Evolutionary conservation across 2,329 filamentous ascomycete genomes (phyloP).

Genomic region (Colletotrichum caudatum): DNA sequence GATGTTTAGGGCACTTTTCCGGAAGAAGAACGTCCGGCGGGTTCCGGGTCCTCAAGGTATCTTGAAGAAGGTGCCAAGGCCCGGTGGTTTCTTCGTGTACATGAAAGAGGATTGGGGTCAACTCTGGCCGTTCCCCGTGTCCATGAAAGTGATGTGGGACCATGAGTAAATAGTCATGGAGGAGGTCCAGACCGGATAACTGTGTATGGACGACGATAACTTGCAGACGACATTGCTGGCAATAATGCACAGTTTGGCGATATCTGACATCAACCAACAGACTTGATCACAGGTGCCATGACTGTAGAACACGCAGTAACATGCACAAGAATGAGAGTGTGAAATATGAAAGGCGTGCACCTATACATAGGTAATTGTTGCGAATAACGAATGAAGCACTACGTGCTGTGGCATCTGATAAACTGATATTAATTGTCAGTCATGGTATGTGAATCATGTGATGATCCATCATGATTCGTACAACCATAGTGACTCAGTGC

Average conservation of each 20-base stretch:
- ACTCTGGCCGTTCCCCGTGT: conserved; percentile 60
- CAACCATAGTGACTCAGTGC: no score
- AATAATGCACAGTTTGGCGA: not conserved
- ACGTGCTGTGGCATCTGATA: no score
- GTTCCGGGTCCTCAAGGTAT: conserved; percentile 73
- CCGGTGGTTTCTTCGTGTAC: conserved; percentile 69
- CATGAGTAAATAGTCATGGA: not conserved
- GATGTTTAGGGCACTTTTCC: conserved; percentile 75
- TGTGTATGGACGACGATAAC: not conserved
- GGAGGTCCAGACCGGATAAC: not conserved
- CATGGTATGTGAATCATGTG: no score
- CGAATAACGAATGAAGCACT: no score
- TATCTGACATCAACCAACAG: no score
- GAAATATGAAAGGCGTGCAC: no score
- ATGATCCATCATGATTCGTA: not conserved
- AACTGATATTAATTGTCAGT: no score
- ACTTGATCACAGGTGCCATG: no score
- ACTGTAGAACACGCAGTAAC: no score
- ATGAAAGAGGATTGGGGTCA: conserved; percentile 74
- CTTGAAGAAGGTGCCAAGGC: conserved; percentile 71
- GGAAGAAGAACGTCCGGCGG: conserved; percentile 69
- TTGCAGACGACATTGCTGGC: not conserved
- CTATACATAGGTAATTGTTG: no score
- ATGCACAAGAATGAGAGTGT: no score
- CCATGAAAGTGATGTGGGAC: conserved; percentile 68